Base-by-base conservation (phyloP, 169 alveolate species). In the Plasmodium vinckei region DNA sequence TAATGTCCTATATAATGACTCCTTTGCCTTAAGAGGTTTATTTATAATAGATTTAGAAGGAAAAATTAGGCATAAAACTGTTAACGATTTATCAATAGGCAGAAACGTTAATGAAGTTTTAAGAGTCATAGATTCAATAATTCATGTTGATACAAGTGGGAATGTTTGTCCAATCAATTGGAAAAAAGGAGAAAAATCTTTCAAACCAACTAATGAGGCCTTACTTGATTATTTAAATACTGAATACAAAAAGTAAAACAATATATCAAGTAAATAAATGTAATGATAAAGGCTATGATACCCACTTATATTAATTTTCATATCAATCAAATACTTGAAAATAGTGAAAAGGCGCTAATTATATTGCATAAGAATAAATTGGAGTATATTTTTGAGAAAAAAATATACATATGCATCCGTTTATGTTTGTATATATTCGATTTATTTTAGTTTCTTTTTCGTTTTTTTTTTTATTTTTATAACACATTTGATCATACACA, bases 161-260 rank as follows among this genome's bases (percentile, higher is more conserved):
- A 87, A 94, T 39, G 96, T 94, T 13, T 94, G 96, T 73, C 96
- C 96, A 27, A 94, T 87, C 12, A 92, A 93, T 84, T 94, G 96
- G 96, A 87, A 93, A 86, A 89, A 87, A 87, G 96, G 96, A 25
- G 90, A 87, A 33, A 87, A 77, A 63, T 51, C 90, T 0, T 82
- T 82, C 23, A 67, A 67, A 61, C 90, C 90, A 17, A 82, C 42
- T 13, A 65, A 12, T 27, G 90, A 82, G 25, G 44, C 79, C 7
- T 60, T 82, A 25, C 17, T 82, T 27, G 60, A 67, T 25, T 82
- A 82, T 56, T 54, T 82, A 46, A 82, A 82, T 59, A 42, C 46
- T n/a, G 63, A 17, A 15, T n/a, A 12, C 15, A 82, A 82, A 61
- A 82, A 67, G 21, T 53, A 64, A 65, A 60, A 46, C 17, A 63